A percentile compares a stretch with the other conserved stretches of the same genome.
Evolutionary conservation across 2,329 filamentous ascomycete species (phyloP).

Genomic region (Geosmithia putterillii): DNA sequence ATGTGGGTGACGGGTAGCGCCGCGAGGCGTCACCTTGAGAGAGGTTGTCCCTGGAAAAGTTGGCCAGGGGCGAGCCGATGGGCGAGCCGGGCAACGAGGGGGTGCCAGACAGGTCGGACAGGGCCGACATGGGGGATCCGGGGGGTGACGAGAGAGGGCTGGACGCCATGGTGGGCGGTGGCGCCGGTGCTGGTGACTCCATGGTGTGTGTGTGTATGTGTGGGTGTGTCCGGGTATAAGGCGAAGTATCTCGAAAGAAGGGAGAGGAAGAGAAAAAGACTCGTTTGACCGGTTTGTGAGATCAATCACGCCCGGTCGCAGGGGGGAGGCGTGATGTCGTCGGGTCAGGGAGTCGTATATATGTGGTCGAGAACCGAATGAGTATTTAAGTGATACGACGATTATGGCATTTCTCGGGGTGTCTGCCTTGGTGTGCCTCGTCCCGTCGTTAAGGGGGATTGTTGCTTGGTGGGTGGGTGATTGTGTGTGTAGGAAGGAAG

Average conservation of each 20-base stretch:
- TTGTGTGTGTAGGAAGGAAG: neutral
- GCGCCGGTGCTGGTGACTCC: neutral
- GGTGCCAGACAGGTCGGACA: conserved; percentile 40
- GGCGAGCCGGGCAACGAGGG: conserved; percentile 38
- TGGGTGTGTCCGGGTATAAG: neutral
- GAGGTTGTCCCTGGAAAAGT: no score
- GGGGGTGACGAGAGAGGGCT: conserved; percentile 4
- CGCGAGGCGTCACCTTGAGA: no score
- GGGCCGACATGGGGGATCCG: conserved; percentile 30
- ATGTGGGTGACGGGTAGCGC: conserved; percentile 40
- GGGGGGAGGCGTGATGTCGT: no score
- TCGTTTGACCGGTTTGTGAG: no score
- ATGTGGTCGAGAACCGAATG: no score
- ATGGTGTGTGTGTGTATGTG: neutral
- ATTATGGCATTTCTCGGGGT: neutral
- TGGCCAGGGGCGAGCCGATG: conserved; percentile 9
- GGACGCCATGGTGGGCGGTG: neutral
- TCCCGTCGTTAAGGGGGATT: no score
- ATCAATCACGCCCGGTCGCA: no score
- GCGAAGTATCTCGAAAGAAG: neutral
- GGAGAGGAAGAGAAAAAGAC: no score
- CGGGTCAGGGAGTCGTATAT: no score
- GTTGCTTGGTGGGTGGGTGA: neutral
- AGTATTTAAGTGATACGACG: no score
- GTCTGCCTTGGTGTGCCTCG: neutral